Conservation (phyloP, 139 green algal genomes). For the Chlorella sp. region DNA sequence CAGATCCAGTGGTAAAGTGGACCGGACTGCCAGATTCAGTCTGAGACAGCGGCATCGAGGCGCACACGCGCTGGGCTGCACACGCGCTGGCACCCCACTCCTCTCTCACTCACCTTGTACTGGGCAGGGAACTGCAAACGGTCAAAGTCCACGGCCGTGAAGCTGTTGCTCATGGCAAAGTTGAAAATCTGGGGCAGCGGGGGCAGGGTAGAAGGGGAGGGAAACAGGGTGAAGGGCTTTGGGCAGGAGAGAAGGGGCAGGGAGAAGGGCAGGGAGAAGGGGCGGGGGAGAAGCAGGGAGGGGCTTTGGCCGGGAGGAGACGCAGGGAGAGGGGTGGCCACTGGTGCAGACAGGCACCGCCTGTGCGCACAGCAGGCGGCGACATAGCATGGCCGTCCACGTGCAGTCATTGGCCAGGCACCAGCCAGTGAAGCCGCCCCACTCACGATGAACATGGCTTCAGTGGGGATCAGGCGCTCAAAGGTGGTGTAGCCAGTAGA, state of each 20-base stretch:
- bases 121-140: slow-evolving; percentile 2
- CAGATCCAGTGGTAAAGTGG: neutral
- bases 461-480: slow-evolving; percentile 51
- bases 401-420: too few species aligned
- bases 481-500: neutral
- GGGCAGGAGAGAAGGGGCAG: too few species aligned
- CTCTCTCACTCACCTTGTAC: neutral
- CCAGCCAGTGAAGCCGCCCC: neutral
- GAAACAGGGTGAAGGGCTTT: too few species aligned
- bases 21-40: neutral
- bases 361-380: neutral
- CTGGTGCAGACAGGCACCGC: neutral
- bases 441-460: slow-evolving; percentile 50
- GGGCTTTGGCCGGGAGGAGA: neutral
- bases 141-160: slow-evolving; percentile 6
- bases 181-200: too few species aligned
- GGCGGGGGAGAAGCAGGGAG: too few species aligned
- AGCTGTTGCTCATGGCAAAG: neutral
- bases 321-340: neutral
- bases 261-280: too few species aligned
- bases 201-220: too few species aligned
- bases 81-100: neutral
- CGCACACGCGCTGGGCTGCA: neutral
- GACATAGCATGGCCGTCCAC: too few species aligned
- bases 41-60: neutral